Conservation (phyloP, 176 grass and related monocot genomes). For the Tillandsia fasciculata region DNA sequence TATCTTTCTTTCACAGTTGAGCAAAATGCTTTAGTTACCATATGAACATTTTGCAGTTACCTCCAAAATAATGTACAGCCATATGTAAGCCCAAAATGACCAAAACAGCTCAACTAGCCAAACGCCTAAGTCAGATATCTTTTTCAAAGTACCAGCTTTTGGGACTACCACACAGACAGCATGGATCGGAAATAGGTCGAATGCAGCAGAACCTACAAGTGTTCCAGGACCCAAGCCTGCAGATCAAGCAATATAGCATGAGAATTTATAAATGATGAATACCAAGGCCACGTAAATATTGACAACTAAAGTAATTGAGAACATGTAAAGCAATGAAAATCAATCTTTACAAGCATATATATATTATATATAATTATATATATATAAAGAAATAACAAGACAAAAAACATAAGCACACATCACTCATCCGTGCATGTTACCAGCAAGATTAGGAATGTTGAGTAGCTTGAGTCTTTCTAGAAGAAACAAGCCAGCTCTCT, state of each 20-base stretch:
- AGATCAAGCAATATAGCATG: constrained; percentile 7
- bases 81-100: constrained; percentile 94
- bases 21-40: not conserved
- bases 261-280: not conserved
- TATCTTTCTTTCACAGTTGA: too few species aligned
- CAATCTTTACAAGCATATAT: not conserved
- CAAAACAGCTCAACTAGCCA: constrained; percentile 78
- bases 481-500: not conserved
- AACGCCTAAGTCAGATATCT: constrained; percentile 82
- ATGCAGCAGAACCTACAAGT: constrained; percentile 84
- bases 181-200: constrained; percentile 85
- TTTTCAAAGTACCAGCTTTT: constrained; percentile 57
- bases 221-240: constrained; percentile 82
- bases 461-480: not conserved
- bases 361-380: not conserved
- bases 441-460: too few species aligned
- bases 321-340: not conserved
- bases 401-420: not conserved
- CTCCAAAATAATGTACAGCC: constrained; percentile 87
- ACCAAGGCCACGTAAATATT: not conserved
- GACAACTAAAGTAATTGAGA: too few species aligned
- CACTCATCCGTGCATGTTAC: not conserved
- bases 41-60: constrained; percentile 25
- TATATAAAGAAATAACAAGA: not conserved
- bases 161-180: constrained; percentile 80